These are phyloP conservation scores for Cornus florida DNA, from an alignment of 148 eudicot genomes.

Conservation along the genomic window DNA sequence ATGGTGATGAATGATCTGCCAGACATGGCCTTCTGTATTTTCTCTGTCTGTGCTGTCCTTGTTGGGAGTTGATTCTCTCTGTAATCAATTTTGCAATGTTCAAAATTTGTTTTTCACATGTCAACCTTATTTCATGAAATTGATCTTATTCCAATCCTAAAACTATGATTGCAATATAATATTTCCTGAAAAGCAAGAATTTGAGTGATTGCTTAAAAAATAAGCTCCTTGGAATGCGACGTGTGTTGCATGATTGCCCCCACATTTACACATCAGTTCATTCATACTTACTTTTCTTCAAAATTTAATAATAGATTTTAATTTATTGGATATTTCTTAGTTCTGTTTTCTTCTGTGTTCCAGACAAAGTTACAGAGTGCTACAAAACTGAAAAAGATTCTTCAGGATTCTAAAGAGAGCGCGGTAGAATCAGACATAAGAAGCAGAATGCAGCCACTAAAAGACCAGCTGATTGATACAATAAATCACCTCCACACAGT, in stretches of 20 bases:
- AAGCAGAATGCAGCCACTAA: conserved; percentile 68
- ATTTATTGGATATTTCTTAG: neutral
- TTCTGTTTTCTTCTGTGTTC: conserved; percentile 5
- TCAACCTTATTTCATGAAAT: neutral
- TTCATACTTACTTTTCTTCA: neutral
- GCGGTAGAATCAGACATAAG: conserved; percentile 63
- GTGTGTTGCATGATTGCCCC: neutral
- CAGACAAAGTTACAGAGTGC: conserved; percentile 65
- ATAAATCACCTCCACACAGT: conserved; percentile 63
- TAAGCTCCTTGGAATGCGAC: neutral
- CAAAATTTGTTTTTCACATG: neutral
- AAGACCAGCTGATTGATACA: conserved; percentile 57
- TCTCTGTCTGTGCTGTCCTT: neutral
- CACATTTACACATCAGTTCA: neutral
- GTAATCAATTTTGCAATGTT: neutral
- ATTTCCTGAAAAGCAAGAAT: neutral
- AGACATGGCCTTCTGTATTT: neutral
- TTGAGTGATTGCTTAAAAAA: neutral
- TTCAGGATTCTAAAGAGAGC: conserved; percentile 72
- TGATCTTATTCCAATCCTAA: neutral
- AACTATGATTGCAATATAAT: neutral
- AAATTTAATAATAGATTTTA: neutral
- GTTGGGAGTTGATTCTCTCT: neutral
- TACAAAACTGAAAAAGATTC: conserved; percentile 78
- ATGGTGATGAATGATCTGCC: neutral